phyloP scores from a whole-genome alignment of 73 alveolate species.

The Symbiodinium natans region DNA sequence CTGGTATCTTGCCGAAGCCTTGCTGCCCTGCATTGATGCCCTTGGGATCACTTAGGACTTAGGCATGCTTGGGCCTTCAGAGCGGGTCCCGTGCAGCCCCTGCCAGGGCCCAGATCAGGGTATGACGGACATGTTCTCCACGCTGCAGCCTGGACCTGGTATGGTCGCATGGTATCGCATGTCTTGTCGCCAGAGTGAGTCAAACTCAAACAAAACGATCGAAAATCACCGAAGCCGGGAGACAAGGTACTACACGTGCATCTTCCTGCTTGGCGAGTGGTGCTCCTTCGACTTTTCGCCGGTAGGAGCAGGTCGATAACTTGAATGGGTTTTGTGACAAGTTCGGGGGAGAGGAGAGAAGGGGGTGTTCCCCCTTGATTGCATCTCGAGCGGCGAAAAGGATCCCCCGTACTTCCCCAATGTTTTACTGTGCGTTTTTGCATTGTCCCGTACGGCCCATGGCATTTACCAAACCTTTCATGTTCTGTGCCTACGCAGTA shows the following conservation, averaged over 20 bases:
- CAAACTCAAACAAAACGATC: no score
- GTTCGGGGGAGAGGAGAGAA: no score
- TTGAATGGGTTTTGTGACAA: not conserved
- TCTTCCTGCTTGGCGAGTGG: slow-evolving; percentile 84
- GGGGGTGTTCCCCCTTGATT: no score
- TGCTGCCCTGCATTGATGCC: not conserved
- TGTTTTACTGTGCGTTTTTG: no score
- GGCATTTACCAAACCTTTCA: no score
- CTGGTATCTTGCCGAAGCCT: slow-evolving; percentile 64
- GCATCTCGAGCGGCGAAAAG: no score
- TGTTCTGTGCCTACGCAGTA: no score
- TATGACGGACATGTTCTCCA: slow-evolving; percentile 86
- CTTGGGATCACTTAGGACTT: not conserved
- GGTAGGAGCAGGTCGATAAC: slow-evolving; percentile 33
- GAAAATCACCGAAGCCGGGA: no score
- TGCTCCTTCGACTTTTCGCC: slow-evolving; percentile 60
- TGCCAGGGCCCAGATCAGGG: slow-evolving; percentile 26
- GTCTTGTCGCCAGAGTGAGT: no score
- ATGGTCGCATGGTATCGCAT: no score
- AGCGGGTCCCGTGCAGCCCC: not conserved
- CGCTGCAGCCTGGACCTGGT: not conserved
- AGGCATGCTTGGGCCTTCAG: not conserved
- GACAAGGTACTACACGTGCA: slow-evolving; percentile 73
- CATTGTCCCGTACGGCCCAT: no score
- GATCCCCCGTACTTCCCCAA: no score